Percentiles rank a stretch among this genome's conserved stretches.
phyloP scores from a whole-genome alignment of 1,139 yeast species.

The Geotrichum bryndzae region DNA sequence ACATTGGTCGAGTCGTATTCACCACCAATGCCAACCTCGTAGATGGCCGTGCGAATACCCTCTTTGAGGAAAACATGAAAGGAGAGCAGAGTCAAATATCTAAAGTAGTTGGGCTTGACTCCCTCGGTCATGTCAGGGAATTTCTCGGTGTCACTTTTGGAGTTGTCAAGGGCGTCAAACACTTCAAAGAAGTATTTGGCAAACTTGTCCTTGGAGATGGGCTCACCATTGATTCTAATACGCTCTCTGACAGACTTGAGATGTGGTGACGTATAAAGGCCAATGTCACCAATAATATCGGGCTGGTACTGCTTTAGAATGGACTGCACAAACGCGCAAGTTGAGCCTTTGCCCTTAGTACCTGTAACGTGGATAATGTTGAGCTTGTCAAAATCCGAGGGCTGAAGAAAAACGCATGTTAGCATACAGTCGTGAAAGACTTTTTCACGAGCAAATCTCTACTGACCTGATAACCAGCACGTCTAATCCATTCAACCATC shows the following conservation, averaged over 20 bases:
- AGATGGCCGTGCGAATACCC: slow-evolving; percentile 85
- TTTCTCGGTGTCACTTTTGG: slow-evolving; percentile 48
- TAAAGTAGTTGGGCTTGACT: slow-evolving; percentile 87
- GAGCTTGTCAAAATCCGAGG: slow-evolving; percentile 56
- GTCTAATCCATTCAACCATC: slow-evolving; percentile 83
- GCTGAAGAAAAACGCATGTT: slow-evolving; percentile 2
- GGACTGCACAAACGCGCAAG: slow-evolving; percentile 89
- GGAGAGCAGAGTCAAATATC: slow-evolving; percentile 80
- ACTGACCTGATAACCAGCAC: slow-evolving; percentile 63
- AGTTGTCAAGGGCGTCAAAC: slow-evolving; percentile 69
- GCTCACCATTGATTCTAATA: slow-evolving; percentile 79
- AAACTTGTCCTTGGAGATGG: slow-evolving; percentile 73
- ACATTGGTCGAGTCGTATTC: slow-evolving; percentile 93
- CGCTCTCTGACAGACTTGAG: slow-evolving; percentile 89
- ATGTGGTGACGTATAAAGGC: slow-evolving; percentile 93
- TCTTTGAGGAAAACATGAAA: slow-evolving; percentile 86
- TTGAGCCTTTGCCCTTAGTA: slow-evolving; percentile 97
- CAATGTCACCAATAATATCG: slow-evolving; percentile 48
- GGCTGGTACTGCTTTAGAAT: slow-evolving; percentile 59
- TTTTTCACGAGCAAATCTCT: neutral
- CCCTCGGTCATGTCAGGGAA: slow-evolving; percentile 72
- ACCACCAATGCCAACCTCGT: slow-evolving; percentile 98
- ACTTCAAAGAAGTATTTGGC: slow-evolving; percentile 89
- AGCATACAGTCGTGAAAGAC: neutral
- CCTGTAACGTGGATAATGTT: slow-evolving; percentile 92